These are phyloP conservation scores for Candida mattraensis DNA, from an alignment of 805 yeast genomes.

Conservation along the genomic window DNA sequence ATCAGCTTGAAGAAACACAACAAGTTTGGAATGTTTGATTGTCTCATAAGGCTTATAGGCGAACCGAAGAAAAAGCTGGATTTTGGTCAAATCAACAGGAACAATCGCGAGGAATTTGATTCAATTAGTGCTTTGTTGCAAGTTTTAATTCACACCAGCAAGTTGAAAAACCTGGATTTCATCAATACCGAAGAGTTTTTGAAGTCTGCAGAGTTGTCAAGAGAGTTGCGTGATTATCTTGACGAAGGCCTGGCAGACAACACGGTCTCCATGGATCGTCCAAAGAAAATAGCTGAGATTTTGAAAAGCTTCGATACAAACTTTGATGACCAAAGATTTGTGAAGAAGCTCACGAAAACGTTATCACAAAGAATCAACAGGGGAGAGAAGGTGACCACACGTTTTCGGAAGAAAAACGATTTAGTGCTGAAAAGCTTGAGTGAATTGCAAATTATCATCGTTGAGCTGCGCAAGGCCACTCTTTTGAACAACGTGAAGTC, in stretches of 20 bases:
- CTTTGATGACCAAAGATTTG: conserved; percentile 18
- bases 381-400: conserved; percentile 12
- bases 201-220: conserved; percentile 16
- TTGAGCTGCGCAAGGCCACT: conserved; percentile 33
- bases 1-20: conserved; percentile 5
- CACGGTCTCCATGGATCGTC: not conserved
- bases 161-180: conserved; percentile 19
- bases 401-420: conserved; percentile 28
- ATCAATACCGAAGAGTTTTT: conserved; percentile 18
- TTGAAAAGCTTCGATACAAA: conserved; percentile 20
- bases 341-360: conserved; percentile 4
- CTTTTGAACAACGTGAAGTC: conserved; percentile 41
- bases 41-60: conserved; percentile 9
- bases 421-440: conserved; percentile 22
- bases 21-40: conserved; percentile 6
- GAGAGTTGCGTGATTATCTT: conserved; percentile 23
- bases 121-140: conserved; percentile 23
- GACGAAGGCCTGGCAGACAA: conserved; percentile 21
- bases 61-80: conserved; percentile 6
- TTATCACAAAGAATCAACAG: not conserved
- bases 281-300: conserved; percentile 9
- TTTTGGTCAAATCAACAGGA: conserved; percentile 1
- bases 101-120: conserved; percentile 7
- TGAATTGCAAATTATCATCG: conserved; percentile 27
- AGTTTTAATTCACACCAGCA: conserved; percentile 18